Evolutionary conservation across 805 yeast genomes (phyloP).

Genomic region (Pachysolen tannophilus): DNA sequence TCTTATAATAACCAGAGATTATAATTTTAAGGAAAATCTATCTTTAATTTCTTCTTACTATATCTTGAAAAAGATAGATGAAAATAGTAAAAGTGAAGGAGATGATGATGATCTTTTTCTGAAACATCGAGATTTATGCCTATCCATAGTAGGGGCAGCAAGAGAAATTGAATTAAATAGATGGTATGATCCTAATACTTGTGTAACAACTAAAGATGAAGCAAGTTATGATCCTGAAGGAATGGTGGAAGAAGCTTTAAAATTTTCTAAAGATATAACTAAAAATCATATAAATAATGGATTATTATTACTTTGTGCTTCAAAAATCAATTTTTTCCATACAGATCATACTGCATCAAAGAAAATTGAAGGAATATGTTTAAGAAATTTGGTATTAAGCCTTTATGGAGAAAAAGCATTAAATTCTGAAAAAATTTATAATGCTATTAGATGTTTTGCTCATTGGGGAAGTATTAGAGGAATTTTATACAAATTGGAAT

Average conservation of each 20-base stretch:
- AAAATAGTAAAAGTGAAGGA: conserved; percentile 25
- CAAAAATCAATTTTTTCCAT: conserved; percentile 45
- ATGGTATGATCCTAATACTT: conserved; percentile 42
- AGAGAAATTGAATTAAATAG: conserved; percentile 36
- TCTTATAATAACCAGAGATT: conserved; percentile 29
- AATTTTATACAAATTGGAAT: conserved; percentile 31
- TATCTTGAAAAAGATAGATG: conserved; percentile 29
- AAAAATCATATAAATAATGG: conserved; percentile 32
- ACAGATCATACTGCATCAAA: conserved; percentile 42
- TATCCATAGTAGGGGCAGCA: conserved; percentile 41
- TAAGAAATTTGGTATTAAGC: conserved; percentile 29
- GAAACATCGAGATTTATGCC: conserved; percentile 38
- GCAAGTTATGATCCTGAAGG: conserved; percentile 21
- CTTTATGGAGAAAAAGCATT: conserved; percentile 33
- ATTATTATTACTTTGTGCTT: conserved; percentile 31
- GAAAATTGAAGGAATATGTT: conserved; percentile 37
- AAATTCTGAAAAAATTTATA: conserved; percentile 31
- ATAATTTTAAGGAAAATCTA: conserved; percentile 18
- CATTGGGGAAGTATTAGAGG: conserved; percentile 51
- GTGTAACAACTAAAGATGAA: conserved; percentile 28
- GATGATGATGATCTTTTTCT: no score
- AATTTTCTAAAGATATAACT: conserved; percentile 13
- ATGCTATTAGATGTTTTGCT: conserved; percentile 41
- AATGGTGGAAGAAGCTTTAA: conserved; percentile 25
- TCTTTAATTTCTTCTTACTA: conserved; percentile 35